These are phyloP conservation scores for Quillaja saponaria DNA, from an alignment of 306 rosid genomes.

Conservation along the genomic window DNA sequence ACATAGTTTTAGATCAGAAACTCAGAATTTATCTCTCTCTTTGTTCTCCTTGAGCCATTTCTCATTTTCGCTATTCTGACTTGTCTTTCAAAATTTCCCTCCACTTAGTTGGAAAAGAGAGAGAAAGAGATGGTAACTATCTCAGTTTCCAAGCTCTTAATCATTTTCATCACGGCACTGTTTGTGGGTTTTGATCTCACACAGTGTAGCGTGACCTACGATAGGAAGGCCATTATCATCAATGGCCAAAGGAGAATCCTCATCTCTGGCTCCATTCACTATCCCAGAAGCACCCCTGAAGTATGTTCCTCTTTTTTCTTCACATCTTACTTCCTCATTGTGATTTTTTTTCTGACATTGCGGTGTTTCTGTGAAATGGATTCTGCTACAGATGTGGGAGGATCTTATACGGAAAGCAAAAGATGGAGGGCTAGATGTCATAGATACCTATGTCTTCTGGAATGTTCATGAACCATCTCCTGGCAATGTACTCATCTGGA, in stretches of 20 bases:
- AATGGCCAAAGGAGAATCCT: too few relatives aligned
- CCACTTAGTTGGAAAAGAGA: constrained; percentile 16
- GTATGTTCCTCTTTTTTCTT: too few relatives aligned
- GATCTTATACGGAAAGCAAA: neutral
- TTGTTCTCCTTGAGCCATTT: neutral
- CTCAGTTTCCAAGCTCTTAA: constrained; percentile 54
- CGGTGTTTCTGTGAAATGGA: neutral
- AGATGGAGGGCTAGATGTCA: neutral
- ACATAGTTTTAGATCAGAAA: constrained; percentile 39
- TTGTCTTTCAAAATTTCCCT: constrained; percentile 40
- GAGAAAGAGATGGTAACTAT: constrained; percentile 50
- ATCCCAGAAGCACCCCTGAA: too few relatives aligned
- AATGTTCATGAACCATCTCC: neutral
- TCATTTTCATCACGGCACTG: constrained; percentile 39
- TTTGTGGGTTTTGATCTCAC: constrained; percentile 47
- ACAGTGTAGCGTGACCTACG: too few relatives aligned
- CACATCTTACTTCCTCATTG: too few relatives aligned
- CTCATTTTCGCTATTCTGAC: constrained; percentile 6
- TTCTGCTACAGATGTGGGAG: neutral
- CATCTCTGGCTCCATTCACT: too few relatives aligned
- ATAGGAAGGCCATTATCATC: too few relatives aligned
- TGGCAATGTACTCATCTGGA: too few relatives aligned
- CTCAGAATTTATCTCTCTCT: constrained; percentile 11
- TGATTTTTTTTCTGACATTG: too few relatives aligned
- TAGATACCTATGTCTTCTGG: neutral